Evolutionary conservation across 2,329 filamentous ascomycete species (phyloP).

Genomic region (Xenoacremonium recifei): DNA sequence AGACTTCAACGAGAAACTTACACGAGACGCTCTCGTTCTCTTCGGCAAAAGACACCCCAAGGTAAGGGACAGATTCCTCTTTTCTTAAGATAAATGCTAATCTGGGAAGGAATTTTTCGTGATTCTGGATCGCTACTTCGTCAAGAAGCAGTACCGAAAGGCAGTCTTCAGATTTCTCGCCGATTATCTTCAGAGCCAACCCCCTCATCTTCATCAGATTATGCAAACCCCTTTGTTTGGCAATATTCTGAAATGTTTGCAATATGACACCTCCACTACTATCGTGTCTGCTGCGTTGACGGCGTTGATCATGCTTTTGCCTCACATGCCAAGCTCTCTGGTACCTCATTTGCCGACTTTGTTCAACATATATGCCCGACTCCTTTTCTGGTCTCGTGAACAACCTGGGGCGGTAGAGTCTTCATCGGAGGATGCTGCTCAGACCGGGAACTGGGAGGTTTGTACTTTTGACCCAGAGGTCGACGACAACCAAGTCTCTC

Average conservation of each 20-base stretch:
- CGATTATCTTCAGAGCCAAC: slow-evolving; percentile 71
- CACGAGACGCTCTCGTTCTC: slow-evolving; percentile 51
- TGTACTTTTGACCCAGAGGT: slow-evolving; percentile 59
- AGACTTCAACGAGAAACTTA: slow-evolving; percentile 48
- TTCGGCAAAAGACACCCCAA: slow-evolving; percentile 69
- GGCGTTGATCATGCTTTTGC: slow-evolving; percentile 76
- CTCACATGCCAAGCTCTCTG: slow-evolving; percentile 74
- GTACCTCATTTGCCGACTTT: slow-evolving; percentile 67
- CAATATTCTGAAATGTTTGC: slow-evolving; percentile 70
- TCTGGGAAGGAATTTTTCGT: slow-evolving; percentile 60
- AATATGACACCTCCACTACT: slow-evolving; percentile 74
- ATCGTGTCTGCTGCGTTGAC: slow-evolving; percentile 74
- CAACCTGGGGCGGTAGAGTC: slow-evolving; percentile 39
- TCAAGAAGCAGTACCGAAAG: slow-evolving; percentile 62
- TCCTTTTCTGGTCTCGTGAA: slow-evolving; percentile 74
- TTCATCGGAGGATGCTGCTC: slow-evolving; percentile 38
- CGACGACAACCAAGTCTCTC: slow-evolving; percentile 61
- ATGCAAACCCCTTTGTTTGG: slow-evolving; percentile 70
- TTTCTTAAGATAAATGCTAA: slow-evolving; percentile 3
- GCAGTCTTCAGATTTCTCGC: slow-evolving; percentile 66
- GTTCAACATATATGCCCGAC: slow-evolving; percentile 77
- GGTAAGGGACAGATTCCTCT: slow-evolving; percentile 22
- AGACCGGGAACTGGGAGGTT: slow-evolving; percentile 58
- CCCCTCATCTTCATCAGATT: slow-evolving; percentile 75
- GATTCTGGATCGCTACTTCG: slow-evolving; percentile 63